Conservation (phyloP, 306 rosid genomes). For the Purshia tridentata region DNA sequence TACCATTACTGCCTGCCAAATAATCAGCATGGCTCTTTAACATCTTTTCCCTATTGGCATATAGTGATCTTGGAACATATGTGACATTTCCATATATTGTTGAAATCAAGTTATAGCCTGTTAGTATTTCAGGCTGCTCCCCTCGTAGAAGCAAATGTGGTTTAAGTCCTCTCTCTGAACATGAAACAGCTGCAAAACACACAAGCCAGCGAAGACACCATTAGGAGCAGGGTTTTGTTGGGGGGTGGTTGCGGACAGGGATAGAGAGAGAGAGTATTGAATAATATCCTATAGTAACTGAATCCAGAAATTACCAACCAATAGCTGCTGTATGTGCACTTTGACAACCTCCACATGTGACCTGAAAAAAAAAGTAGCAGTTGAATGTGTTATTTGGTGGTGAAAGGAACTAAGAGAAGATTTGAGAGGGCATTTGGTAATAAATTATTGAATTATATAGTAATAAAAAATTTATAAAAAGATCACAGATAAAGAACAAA, state of each 20-base stretch:
- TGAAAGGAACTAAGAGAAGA: constrained; percentile 22
- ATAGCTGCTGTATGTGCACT: constrained; percentile 92
- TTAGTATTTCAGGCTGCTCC: constrained; percentile 80
- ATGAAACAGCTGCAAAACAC: constrained; percentile 64
- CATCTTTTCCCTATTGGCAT: constrained; percentile 72
- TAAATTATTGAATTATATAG: too few species aligned
- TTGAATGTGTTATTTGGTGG: constrained; percentile 36
- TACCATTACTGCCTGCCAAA: constrained; percentile 55
- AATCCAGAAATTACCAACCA: constrained; percentile 50
- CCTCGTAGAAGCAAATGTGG: constrained; percentile 88
- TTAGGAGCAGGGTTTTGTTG: constrained; percentile 10
- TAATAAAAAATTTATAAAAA: too few species aligned
- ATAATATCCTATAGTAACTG: constrained; percentile 8
- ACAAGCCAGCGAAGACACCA: constrained; percentile 15
- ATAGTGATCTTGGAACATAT: constrained; percentile 67
- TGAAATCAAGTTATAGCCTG: constrained; percentile 92
- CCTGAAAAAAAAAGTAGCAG: constrained; percentile 46
- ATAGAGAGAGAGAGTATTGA: background rate
- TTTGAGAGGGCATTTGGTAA: too few species aligned
- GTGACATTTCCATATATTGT: constrained; percentile 81
- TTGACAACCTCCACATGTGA: constrained; percentile 98
- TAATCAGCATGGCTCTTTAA: constrained; percentile 57
- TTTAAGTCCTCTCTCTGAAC: constrained; percentile 78
- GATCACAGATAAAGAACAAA: too few species aligned
- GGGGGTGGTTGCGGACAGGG: too few species aligned